Evolutionary conservation across 2,329 filamentous ascomycete species (phyloP), one percentile per base, ranked within the genome.

Genomic region (Zasmidium citrigriseum): DNA sequence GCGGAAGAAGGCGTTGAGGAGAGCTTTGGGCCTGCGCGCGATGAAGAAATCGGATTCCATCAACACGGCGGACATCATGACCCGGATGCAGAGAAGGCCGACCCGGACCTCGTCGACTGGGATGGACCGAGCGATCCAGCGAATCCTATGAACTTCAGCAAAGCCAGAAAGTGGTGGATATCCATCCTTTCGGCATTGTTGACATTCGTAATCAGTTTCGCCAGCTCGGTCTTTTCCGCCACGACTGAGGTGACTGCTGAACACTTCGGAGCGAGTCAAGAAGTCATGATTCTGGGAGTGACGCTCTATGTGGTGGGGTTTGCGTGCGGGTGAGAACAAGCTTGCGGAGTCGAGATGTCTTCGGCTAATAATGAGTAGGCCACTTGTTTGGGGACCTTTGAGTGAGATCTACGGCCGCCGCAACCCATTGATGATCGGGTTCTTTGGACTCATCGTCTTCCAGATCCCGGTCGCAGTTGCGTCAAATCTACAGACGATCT

Each of bases 351-450:
- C 25, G 38, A 10, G 10, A 29, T 24, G 48, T 29, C 16, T 12
- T 18, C 52, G 14, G 46, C 18, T 23, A 52, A 52, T 7, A 9
- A 18, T 51, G 3, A 54, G 58, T 22, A 63, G 64, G 11, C 59
- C 59, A 16, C 44, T 56, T 12, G 46, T 51, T 16, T 64, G 46
- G 46, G 55, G 55, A 3, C 55, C 55, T 3, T 23, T 53, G 20
- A 84, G 80, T 12, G 86, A 89, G 68, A 72, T 82, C 1, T 82
- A 78, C 59, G 82, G 82, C 1, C 76, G 83, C 14, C 76, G 74
- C 57, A 58, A 70, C 10, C 81, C 81, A 1, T n/a, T 57, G 7
- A 52, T 57, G 44, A 45, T 57, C 23, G 55, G 55, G 16, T 3
- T 67, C 65, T 67, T 73, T 22, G 54, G 77, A 38, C 83, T 83